These are phyloP conservation scores for Populus euphratica DNA, from an alignment of 345 rosid genomes.

Conservation along the genomic window DNA sequence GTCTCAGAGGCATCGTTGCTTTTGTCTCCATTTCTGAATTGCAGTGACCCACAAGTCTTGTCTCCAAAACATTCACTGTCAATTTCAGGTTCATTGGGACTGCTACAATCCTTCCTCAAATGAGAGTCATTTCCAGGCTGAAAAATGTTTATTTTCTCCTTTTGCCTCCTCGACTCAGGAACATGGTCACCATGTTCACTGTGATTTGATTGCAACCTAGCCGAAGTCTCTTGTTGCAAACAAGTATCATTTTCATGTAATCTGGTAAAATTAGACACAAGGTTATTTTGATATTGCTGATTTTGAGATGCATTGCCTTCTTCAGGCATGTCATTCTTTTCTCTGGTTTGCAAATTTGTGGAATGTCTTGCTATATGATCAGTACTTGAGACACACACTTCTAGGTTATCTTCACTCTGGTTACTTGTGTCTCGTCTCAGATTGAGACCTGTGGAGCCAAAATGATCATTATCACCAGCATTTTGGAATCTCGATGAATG, in stretches of 20 bases:
- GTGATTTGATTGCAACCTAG: conserved; percentile 23
- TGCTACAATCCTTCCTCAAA: conserved; percentile 30
- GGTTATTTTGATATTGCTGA: conserved; percentile 22
- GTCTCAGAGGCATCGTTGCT: conserved; percentile 55
- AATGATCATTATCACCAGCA: conserved; percentile 13
- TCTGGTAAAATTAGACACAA: conserved; percentile 26
- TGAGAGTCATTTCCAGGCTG: conserved; percentile 22
- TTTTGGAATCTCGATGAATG: conserved; percentile 20
- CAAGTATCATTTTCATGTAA: conserved; percentile 28
- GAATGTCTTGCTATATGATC: conserved; percentile 23
- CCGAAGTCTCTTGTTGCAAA: conserved; percentile 32
- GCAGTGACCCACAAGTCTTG: conserved; percentile 26
- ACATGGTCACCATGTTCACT: conserved; percentile 8
- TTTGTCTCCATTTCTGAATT: conserved; percentile 42
- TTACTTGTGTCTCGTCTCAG: conserved; percentile 30
- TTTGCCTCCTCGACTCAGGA: conserved; percentile 22
- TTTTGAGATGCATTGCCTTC: conserved; percentile 18
- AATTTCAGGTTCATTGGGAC: conserved; percentile 33
- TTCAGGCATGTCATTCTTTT: conserved; percentile 16
- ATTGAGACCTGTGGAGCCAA: conserved; percentile 21
- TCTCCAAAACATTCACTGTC: conserved; percentile 28
- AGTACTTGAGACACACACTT: conserved; percentile 19
- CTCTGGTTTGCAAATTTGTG: conserved; percentile 12
- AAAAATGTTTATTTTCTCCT: conserved; percentile 28
- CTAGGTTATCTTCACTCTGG: conserved; percentile 27